phyloP scores from a whole-genome alignment of 2,329 filamentous ascomycete species.

The Aspergillus brunneoviolaceus region DNA sequence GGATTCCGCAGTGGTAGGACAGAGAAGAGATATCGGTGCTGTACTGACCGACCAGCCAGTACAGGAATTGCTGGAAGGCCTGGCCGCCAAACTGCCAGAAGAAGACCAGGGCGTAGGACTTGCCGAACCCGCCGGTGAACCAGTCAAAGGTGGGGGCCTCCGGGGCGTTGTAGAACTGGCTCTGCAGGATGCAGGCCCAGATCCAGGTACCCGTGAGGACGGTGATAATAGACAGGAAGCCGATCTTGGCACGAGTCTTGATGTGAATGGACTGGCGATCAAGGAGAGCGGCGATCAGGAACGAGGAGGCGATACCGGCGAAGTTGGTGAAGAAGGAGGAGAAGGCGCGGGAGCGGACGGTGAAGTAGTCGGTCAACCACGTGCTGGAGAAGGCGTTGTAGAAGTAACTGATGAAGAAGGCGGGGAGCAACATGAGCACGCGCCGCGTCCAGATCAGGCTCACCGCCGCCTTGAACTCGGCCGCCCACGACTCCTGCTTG shows the following conservation, averaged over 20 bases:
- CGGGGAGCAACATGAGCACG: slow-evolving; percentile 20
- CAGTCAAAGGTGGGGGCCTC: slow-evolving; percentile 10
- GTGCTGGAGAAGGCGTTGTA: slow-evolving; percentile 31
- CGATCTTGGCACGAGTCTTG: slow-evolving; percentile 12
- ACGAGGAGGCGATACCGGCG: slow-evolving; percentile 11
- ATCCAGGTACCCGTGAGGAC: slow-evolving; percentile 12
- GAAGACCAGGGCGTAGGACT: slow-evolving; percentile 13
- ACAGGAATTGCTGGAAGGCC: slow-evolving; percentile 14
- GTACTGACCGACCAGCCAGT: slow-evolving; percentile 14
- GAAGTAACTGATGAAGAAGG: slow-evolving; percentile 34
- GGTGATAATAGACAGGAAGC: slow-evolving; percentile 1
- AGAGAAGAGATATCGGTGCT: slow-evolving; percentile 11
- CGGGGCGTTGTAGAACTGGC: slow-evolving; percentile 11
- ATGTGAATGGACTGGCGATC: slow-evolving; percentile 14
- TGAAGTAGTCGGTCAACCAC: slow-evolving; percentile 16
- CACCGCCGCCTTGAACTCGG: slow-evolving; percentile 12
- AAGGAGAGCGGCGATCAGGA: slow-evolving; percentile 10
- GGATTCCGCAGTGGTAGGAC: slow-evolving; percentile 13
- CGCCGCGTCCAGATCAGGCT: slow-evolving; percentile 8
- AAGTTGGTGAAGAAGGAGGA: slow-evolving; percentile 15
- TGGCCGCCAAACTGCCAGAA: slow-evolving; percentile 13
- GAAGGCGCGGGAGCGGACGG: slow-evolving; percentile 12
- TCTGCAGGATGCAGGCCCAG: slow-evolving; percentile 11
- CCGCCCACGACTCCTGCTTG: slow-evolving; percentile 7
- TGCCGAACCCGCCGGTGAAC: slow-evolving; percentile 15